Evolutionary conservation across 805 yeast species (phyloP).

Genomic region (Candida caryicola): DNA sequence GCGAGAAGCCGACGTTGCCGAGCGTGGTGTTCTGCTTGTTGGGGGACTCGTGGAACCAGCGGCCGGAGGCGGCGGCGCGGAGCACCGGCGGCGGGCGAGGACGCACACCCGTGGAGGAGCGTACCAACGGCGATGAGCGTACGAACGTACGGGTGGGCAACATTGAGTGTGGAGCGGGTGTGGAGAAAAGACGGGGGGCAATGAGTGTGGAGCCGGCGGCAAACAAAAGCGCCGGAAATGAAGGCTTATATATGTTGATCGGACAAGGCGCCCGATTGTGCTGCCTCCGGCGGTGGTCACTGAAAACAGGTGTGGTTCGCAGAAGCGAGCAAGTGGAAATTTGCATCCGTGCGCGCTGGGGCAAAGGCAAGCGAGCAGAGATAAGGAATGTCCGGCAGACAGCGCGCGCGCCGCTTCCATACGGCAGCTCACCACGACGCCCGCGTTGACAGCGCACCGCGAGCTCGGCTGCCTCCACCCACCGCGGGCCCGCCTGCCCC

Average conservation of each 20-base stretch:
- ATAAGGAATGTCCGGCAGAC: no score
- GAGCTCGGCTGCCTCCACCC: neutral
- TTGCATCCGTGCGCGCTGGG: neutral
- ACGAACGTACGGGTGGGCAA: neutral
- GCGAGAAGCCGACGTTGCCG: conserved; percentile 11
- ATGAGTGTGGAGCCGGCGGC: no score
- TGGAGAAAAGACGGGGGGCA: neutral
- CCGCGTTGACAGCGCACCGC: neutral
- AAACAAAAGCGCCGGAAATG: no score
- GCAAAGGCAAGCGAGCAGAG: neutral
- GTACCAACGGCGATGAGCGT: neutral
- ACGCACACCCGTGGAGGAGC: neutral
- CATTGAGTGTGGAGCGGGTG: neutral
- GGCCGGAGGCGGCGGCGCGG: neutral
- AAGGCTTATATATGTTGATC: no score
- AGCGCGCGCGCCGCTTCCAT: neutral
- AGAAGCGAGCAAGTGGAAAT: neutral
- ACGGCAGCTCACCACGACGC: neutral
- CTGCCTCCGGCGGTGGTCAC: no score
- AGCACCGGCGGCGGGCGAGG: neutral
- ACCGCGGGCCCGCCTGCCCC: no score
- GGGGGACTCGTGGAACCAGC: conserved; percentile 20
- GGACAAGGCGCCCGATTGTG: no score
- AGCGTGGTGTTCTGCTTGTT: conserved; percentile 19
- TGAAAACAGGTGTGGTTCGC: no score